Base-by-base conservation (phyloP, 345 rosid species). In the Bretschneidera sinensis region DNA sequence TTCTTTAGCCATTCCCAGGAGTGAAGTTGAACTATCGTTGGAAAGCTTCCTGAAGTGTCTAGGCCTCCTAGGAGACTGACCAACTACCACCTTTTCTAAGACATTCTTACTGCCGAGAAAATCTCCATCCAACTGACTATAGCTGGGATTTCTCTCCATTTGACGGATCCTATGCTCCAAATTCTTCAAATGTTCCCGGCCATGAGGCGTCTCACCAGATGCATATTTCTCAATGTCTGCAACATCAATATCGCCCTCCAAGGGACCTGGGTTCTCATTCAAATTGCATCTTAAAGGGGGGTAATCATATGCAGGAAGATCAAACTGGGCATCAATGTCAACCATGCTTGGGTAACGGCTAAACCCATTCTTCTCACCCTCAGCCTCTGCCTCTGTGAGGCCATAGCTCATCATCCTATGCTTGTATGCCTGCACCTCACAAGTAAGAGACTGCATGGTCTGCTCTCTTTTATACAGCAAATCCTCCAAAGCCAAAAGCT, bases 351-450 rank as follows among this genome's bases (percentile, higher is more conserved):
- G 51, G 62, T 73, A 77, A 45, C 67, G 77, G 62, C 85, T 71
- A 43, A 60, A 59, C 55, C 61, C 71, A 49, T 50, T 64, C 72
- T 70, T 80, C 55, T 80, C 92, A 15, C 74, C 84, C 48, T 85
- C 96, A 24, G 79, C 76, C 76, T 95, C 99, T 0, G 72, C 51
- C 70, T 95, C 96, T 0, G 82, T 75, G 17, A 95, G 76, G 52
- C 96, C 99, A 31, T 69, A 86, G 68, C 99, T 95, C 91, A 95
- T 66, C 99, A 95, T 86, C 64, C 95, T 78, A 72, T 95, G 94
- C 88, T 71, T 95, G 70, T 88, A 91, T 56, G 96, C 97, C 77
- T 83, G 92, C 25, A 73, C 84, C 69, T 95, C 99, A 79, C 82
- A 91, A 0, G 85, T 82, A 52, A 95, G 76, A 51, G 97, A 76